phyloP scores from a whole-genome alignment of 192 early-diverging fungal genomes.

The Umbelopsis vinacea region DNA sequence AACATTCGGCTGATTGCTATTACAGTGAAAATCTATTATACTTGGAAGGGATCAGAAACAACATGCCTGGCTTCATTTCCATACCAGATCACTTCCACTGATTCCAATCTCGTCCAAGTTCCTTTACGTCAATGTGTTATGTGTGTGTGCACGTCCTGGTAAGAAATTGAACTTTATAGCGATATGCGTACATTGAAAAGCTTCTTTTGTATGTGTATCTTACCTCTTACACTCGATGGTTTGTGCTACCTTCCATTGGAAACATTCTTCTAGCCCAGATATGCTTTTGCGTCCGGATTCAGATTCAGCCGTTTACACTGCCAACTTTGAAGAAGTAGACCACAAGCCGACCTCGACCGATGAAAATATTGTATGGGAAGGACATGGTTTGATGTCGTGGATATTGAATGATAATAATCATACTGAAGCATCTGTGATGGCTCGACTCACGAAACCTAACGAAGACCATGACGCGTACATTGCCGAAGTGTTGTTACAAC shows the following conservation, averaged over 20 bases:
- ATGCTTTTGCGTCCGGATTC: conserved; percentile 38
- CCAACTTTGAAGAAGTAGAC: conserved; percentile 35
- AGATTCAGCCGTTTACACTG: conserved; percentile 41
- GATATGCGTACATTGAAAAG: conserved; percentile 13
- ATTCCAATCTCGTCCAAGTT: conserved; percentile 20
- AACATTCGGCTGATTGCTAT: not conserved
- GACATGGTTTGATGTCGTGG: conserved; percentile 34
- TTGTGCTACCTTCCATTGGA: conserved; percentile 24
- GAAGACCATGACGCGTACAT: conserved; percentile 10
- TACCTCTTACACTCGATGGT: conserved; percentile 13
- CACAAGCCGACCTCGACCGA: not conserved
- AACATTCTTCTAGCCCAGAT: conserved; percentile 37
- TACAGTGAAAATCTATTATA: conserved; percentile 44
- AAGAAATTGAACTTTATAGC: not conserved
- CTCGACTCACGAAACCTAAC: conserved; percentile 21
- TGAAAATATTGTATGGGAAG: conserved; percentile 21
- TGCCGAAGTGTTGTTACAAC: conserved; percentile 34
- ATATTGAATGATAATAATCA: conserved; percentile 25
- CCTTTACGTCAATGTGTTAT: conserved; percentile 37
- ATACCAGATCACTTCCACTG: conserved; percentile 2
- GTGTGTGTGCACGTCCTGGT: conserved; percentile 44
- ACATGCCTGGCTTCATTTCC: conserved; percentile 35
- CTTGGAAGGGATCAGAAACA: conserved; percentile 27
- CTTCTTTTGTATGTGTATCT: not conserved
- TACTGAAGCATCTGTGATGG: conserved; percentile 16